Percentiles rank a stretch among this genome's conserved stretches.
Evolutionary conservation across 2,329 filamentous ascomycete genomes (phyloP).

Genomic region (Hymenoscyphus salicellus): DNA sequence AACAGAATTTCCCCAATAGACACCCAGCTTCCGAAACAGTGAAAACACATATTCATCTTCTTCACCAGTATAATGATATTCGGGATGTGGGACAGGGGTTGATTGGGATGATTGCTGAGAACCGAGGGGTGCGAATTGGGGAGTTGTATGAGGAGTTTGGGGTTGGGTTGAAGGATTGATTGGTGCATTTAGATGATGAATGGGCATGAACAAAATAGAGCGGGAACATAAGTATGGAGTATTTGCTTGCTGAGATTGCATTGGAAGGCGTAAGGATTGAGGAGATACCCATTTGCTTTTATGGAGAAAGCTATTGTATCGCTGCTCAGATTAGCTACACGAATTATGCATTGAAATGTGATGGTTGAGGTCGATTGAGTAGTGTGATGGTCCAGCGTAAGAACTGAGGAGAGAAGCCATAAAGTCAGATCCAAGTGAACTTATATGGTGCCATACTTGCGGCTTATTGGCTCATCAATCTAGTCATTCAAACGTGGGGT

Average conservation of each 20-base stretch:
- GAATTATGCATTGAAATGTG: too few species aligned
- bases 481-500: too few species aligned
- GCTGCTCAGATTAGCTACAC: too few species aligned
- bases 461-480: too few species aligned
- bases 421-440: too few species aligned
- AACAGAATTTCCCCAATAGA: conserved; percentile 8
- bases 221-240: too few species aligned
- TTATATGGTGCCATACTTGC: too few species aligned
- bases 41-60: conserved; percentile 59
- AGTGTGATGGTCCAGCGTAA: too few species aligned
- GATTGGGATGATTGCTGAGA: conserved; percentile 65
- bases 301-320: neutral
- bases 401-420: too few species aligned
- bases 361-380: too few species aligned
- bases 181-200: neutral
- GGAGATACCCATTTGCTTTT: conserved; percentile 29
- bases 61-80: conserved; percentile 70
- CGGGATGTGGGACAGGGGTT: conserved; percentile 65
- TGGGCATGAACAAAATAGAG: too few species aligned
- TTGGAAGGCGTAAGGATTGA: neutral
- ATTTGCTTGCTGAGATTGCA: too few species aligned
- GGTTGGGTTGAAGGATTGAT: conserved; percentile 33
- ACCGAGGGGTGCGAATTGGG: conserved; percentile 47
- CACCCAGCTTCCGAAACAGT: conserved; percentile 47
- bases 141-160: conserved; percentile 38